A percentile compares a stretch with the other conserved stretches of the same genome.
phyloP scores from a whole-genome alignment of 2,329 filamentous ascomycete species.

The Fusarium protoensiforme region DNA sequence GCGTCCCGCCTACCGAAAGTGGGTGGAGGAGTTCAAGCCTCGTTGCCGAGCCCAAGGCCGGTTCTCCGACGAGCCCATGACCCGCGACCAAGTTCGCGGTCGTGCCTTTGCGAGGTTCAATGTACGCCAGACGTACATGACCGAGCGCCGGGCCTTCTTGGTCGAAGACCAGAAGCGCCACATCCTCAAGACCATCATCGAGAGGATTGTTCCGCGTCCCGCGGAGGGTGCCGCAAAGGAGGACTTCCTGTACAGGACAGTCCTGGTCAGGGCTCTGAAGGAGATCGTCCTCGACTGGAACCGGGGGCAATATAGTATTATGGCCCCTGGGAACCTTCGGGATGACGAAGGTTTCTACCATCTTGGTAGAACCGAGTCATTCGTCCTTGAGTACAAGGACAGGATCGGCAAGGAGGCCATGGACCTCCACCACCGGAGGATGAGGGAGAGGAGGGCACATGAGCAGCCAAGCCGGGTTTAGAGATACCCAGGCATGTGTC shows the following conservation, averaged over 20 bases:
- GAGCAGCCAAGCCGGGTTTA: background rate
- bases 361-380: slow-evolving; percentile 53
- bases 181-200: slow-evolving; percentile 60
- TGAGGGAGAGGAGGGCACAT: background rate
- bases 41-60: slow-evolving; percentile 54
- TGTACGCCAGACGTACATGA: slow-evolving; percentile 55
- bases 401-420: slow-evolving; percentile 51
- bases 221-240: slow-evolving; percentile 35
- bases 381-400: slow-evolving; percentile 54
- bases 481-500: background rate
- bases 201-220: slow-evolving; percentile 47
- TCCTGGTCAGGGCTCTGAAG: slow-evolving; percentile 57
- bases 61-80: slow-evolving; percentile 43
- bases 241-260: slow-evolving; percentile 47
- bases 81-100: slow-evolving; percentile 59
- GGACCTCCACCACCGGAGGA: slow-evolving; percentile 35
- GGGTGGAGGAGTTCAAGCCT: slow-evolving; percentile 73
- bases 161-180: slow-evolving; percentile 52
- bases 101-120: slow-evolving; percentile 66
- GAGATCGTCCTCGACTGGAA: slow-evolving; percentile 59
- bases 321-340: slow-evolving; percentile 41
- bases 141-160: slow-evolving; percentile 50
- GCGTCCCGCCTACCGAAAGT: slow-evolving; percentile 68
- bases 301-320: slow-evolving; percentile 52
- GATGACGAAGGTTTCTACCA: slow-evolving; percentile 57